Evolutionary conservation across 768 basidiomycete genomes (phyloP), one percentile per base, ranked within the genome.

Genomic region (Trametes cinnabarina): DNA sequence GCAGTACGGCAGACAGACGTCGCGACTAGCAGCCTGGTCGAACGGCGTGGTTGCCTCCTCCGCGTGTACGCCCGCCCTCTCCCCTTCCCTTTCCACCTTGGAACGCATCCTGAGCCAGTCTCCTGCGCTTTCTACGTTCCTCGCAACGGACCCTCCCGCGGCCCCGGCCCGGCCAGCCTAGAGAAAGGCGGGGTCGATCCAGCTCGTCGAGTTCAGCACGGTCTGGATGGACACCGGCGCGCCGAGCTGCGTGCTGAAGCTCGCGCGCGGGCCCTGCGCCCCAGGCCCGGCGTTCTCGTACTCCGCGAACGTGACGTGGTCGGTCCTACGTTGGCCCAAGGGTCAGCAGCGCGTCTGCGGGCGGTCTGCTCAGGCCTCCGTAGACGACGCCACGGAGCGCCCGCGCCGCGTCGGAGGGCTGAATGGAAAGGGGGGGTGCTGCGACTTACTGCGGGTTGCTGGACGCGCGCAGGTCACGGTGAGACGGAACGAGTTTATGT

Each of bases 231-330:
- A 55, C 20, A 65, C 57, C 25, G 63, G 55, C 17, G 63, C 52
- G 20, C 66, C 51, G 14, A 72, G 61, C 55, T 65, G 53, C 25
- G 66, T 68, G 30, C 68, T 55, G 53, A 72, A 72, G 62, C 57
- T 67, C 22, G 69, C 68, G 32, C 70, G 65, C 40, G 52, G 54
- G 32, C 60, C 58, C 28, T 47, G 12, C 17, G 66, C 51, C 20
- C 65, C 68, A 0, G 55, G 55, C 28, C 70, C 70, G 12, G 69
- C 65, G 55, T 69, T 70, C 35, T 57, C 65, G 62, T 63, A 69
- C 61, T 71, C 69, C 25, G 68, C 70, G 60, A 69, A 70, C 5
- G 65, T 63, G 37, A 70, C 66, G 47, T 70, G 58, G 55, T 69
- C 70, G 6, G 70, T 71, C 42, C 63, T 66, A 39, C n/a, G n/a